Evolutionary conservation across 768 basidiomycete species (phyloP).

Genomic region (Pleurotus platypus): DNA sequence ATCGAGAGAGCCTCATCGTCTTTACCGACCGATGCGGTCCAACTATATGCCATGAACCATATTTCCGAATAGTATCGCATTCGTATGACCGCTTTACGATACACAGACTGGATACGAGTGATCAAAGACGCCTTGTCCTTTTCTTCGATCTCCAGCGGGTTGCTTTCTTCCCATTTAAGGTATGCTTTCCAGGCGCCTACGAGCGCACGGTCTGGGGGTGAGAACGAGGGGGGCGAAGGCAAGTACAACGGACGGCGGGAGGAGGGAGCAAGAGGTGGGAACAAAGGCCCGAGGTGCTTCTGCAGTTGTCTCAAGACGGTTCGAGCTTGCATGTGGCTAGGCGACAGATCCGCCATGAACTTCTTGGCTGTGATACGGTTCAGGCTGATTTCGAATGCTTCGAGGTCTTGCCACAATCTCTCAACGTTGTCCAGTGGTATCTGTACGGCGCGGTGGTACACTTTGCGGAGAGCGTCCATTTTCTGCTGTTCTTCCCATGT

Average conservation of each 20-base stretch:
- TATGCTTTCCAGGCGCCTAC: constrained; percentile 91
- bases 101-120: constrained; percentile 73
- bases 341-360: constrained; percentile 89
- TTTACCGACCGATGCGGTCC: constrained; percentile 73
- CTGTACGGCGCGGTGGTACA: constrained; percentile 91
- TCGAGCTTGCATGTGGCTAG: constrained; percentile 93
- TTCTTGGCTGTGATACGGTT: constrained; percentile 97
- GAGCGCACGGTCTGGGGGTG: constrained; percentile 63
- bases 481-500: constrained; percentile 97
- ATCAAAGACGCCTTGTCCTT: constrained; percentile 67
- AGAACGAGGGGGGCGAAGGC: constrained; percentile 72
- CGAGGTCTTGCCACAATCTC: constrained; percentile 88
- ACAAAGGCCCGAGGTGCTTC: constrained; percentile 63
- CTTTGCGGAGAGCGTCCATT: constrained; percentile 88
- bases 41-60: constrained; percentile 92
- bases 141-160: constrained; percentile 90
- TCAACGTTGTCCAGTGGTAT: constrained; percentile 95
- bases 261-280: constrained; percentile 33
- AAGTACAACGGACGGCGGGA: constrained; percentile 53
- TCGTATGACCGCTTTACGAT: constrained; percentile 84
- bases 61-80: constrained; percentile 96
- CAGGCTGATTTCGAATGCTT: constrained; percentile 83
- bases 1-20: constrained; percentile 79
- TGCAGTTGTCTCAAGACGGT: constrained; percentile 80
- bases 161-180: constrained; percentile 92